Evolutionary conservation across 352 stramenopile genomes (phyloP), one percentile per base, ranked within the genome.

Genomic region (Phytophthora colocasiae): DNA sequence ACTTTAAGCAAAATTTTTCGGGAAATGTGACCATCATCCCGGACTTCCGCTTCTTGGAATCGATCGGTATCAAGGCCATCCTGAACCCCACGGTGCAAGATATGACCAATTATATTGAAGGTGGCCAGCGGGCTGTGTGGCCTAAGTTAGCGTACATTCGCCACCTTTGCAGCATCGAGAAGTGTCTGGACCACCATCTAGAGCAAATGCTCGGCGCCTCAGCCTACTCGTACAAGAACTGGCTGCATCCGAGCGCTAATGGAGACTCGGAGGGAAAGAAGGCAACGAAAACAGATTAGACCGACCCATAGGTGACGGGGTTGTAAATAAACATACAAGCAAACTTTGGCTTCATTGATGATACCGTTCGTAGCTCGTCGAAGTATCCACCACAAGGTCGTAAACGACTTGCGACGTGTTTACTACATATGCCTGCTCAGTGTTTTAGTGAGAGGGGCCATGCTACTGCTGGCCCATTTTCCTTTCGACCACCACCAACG

Each of bases 21-120:
- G 97, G 96, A 24, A 97, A 99, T 74, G 91, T 99, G 48, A 99
- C 96, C 15, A 80, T 99, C 50, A 96, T 97, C 78, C 80, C 89
- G 7, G 87, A 92, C 36, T 93, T 98, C 57, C 75, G 96, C 48
- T 92, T 91, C 44, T 59, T 97, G 7, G 82, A 96, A 39, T 78
- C 78, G 4, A 93, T 92, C 38, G 85, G 89, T 19, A 77, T 87
- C 50, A 95, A 94, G 54, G 84, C 93, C 46, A 91, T 97, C 51
- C 40, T 84, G 32, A 97, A 97, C 59, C 89, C 91, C 29, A 90
- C 78, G 8, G 73, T 75, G 14, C 74, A 81, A n/a, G 84, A 92
- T 55, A 92, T 92, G 72, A 69, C 83, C 47, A 71, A 78, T 43
- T 91, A 92, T 72, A 83, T 96, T 12, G 71, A 87, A 60, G 91